A percentile compares a stretch with the other conserved stretches of the same genome.
phyloP scores from a whole-genome alignment of 306 rosid species.

The Cucurbita argyrosperma region DNA sequence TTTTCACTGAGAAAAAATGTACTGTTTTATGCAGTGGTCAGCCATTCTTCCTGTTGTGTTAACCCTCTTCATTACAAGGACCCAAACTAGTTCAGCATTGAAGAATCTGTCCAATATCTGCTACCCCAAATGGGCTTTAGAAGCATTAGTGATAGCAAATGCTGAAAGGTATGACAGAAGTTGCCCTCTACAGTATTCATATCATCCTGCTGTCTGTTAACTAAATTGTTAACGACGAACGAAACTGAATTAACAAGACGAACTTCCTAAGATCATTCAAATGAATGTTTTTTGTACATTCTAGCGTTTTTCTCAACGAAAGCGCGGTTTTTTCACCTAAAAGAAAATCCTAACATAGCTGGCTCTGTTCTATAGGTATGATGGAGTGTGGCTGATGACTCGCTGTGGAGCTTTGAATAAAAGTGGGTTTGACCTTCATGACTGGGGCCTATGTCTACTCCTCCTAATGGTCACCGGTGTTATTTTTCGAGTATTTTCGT shows the following conservation, averaged over 20 bases:
- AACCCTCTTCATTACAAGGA: constrained; percentile 71
- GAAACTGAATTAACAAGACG: background rate
- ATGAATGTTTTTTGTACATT: no score
- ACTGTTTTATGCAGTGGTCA: constrained; percentile 56
- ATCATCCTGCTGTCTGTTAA: background rate
- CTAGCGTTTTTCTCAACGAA: no score
- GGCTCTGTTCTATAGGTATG: constrained; percentile 40
- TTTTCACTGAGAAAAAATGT: constrained; percentile 9
- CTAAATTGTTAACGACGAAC: background rate
- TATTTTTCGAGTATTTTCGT: constrained; percentile 39
- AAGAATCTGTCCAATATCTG: constrained; percentile 49
- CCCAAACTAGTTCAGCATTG: constrained; percentile 29
- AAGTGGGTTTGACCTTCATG: constrained; percentile 56
- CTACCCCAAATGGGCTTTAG: constrained; percentile 92
- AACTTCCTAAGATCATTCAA: background rate
- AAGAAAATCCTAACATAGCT: background rate
- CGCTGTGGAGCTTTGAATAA: constrained; percentile 50
- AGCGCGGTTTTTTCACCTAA: no score
- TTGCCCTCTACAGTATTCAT: background rate
- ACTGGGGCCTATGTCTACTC: constrained; percentile 54
- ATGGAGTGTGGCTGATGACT: constrained; percentile 88
- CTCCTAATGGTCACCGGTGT: constrained; percentile 51
- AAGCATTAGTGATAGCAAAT: constrained; percentile 72
- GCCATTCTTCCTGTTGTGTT: constrained; percentile 88
- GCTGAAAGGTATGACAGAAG: constrained; percentile 58